Percentiles rank a stretch among this genome's conserved stretches.
Evolutionary conservation across 2,329 filamentous ascomycete genomes (phyloP).

Genomic region (Nigrospora sphaerica): DNA sequence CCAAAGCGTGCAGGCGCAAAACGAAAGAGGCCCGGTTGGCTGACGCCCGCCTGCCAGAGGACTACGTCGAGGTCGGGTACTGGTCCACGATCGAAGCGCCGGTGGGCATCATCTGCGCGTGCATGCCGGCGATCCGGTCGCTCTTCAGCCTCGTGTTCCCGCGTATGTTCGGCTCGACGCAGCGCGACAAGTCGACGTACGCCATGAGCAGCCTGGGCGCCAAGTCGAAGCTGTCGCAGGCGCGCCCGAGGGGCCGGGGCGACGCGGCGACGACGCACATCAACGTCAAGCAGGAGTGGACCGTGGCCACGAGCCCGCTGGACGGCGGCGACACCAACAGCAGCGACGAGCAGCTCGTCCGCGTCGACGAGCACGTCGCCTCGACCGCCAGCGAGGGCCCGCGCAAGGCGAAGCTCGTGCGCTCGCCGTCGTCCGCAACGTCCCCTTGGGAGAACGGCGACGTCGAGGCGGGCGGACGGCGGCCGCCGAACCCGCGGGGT

Average conservation of each 20-base stretch:
- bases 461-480: too few species aligned
- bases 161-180: conserved; percentile 17
- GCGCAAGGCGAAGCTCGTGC: too few species aligned
- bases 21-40: too few species aligned
- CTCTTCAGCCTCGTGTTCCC: conserved; percentile 20
- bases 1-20: not conserved
- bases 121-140: conserved; percentile 23
- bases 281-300: conserved; percentile 21
- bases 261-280: conserved; percentile 10
- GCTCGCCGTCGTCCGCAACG: too few species aligned
- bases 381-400: too few species aligned
- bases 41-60: conserved; percentile 12
- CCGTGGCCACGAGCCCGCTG: conserved; percentile 5
- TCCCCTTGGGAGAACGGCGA: too few species aligned
- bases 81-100: conserved; percentile 27
- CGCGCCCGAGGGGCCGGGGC: not conserved
- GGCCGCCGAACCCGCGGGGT: too few species aligned
- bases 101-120: conserved; percentile 23
- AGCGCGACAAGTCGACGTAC: conserved; percentile 2
- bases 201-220: not conserved
- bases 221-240: conserved; percentile 1
- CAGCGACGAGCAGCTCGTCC: too few species aligned
- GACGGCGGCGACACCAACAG: too few species aligned
- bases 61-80: conserved; percentile 21
- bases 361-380: too few species aligned